Evolutionary conservation across 2,329 filamentous ascomycete genomes (phyloP).

Genomic region (Scytalidium sp.): DNA sequence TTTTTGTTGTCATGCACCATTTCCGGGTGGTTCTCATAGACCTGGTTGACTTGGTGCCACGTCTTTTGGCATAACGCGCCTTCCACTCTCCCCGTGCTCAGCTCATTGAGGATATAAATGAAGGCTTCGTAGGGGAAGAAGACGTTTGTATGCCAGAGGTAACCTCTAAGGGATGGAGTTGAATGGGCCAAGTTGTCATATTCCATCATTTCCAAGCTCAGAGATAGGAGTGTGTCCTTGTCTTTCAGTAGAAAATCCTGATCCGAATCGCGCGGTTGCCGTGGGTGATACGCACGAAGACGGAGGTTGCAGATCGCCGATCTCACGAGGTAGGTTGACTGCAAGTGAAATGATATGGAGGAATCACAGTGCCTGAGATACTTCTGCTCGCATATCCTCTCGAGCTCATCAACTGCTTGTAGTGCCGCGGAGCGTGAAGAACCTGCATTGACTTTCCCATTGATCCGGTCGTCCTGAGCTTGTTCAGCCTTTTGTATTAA

Average conservation of each 20-base stretch:
- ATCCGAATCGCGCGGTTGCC: neutral
- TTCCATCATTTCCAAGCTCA: neutral
- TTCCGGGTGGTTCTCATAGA: conserved; percentile 27
- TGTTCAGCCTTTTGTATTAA: neutral
- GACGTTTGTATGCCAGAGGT: conserved; percentile 4
- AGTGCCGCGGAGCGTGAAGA: neutral
- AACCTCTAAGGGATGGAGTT: neutral
- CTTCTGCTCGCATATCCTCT: conserved; percentile 8
- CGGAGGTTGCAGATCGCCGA: neutral
- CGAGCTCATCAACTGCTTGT: conserved; percentile 1
- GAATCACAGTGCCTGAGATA: conserved; percentile 1
- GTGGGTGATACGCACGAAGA: conserved; percentile 1
- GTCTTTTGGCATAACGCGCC: conserved; percentile 26
- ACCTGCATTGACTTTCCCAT: neutral
- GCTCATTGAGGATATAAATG: conserved; percentile 22
- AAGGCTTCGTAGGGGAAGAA: conserved; percentile 2
- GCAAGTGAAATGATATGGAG: conserved; percentile 1
- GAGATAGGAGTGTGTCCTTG: conserved; percentile 1
- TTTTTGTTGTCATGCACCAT: conserved; percentile 24
- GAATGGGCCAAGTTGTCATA: neutral
- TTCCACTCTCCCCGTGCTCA: conserved; percentile 22
- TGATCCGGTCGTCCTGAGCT: neutral
- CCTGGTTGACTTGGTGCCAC: conserved; percentile 27
- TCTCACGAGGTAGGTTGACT: neutral
- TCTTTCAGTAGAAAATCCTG: neutral